Evolutionary conservation across 2,329 filamentous ascomycete species (phyloP).

Genomic region (Fusarium albidum): DNA sequence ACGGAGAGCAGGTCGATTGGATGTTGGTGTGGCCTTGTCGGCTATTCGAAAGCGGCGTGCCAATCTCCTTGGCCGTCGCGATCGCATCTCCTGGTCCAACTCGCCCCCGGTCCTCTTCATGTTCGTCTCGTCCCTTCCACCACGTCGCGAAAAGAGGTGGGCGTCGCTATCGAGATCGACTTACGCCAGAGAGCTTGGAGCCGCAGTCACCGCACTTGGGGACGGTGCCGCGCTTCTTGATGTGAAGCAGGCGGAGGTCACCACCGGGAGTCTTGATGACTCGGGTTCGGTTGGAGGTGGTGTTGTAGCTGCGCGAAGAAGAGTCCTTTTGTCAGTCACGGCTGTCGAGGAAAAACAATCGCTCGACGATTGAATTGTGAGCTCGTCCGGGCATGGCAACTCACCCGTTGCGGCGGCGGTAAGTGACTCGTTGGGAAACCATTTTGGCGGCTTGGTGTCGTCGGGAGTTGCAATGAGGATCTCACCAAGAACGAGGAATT

Average conservation of each 20-base stretch:
- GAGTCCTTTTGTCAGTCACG: slow-evolving; percentile 34
- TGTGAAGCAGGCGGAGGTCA: slow-evolving; percentile 94
- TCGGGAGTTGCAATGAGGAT: slow-evolving; percentile 48
- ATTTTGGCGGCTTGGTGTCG: slow-evolving; percentile 60
- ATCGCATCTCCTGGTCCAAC: slow-evolving; percentile 1
- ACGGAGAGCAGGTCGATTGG: neutral
- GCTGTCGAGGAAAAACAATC: slow-evolving; percentile 19
- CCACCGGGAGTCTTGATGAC: slow-evolving; percentile 97
- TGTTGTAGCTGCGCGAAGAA: slow-evolving; percentile 82
- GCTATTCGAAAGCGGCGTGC: neutral
- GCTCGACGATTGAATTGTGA: slow-evolving; percentile 29
- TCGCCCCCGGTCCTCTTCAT: slow-evolving; percentile 12
- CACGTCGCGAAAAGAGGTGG: slow-evolving; percentile 23
- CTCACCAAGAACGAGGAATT: slow-evolving; percentile 49
- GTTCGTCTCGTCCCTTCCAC: slow-evolving; percentile 23
- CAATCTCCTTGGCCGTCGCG: neutral
- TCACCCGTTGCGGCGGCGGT: slow-evolving; percentile 84
- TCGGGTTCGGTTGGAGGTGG: slow-evolving; percentile 94
- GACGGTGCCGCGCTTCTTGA: slow-evolving; percentile 98
- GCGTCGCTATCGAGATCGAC: slow-evolving; percentile 55
- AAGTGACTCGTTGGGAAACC: slow-evolving; percentile 67
- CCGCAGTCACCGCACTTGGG: slow-evolving; percentile 99
- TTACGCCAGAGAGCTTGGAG: slow-evolving; percentile 96
- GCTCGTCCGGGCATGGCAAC: slow-evolving; percentile 48
- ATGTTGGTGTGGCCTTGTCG: neutral